Percentiles rank a stretch among this genome's conserved stretches.
These are phyloP conservation scores for Powellomyces hirtus DNA, from an alignment of 192 early-diverging fungal genomes.

Conservation along the genomic window DNA sequence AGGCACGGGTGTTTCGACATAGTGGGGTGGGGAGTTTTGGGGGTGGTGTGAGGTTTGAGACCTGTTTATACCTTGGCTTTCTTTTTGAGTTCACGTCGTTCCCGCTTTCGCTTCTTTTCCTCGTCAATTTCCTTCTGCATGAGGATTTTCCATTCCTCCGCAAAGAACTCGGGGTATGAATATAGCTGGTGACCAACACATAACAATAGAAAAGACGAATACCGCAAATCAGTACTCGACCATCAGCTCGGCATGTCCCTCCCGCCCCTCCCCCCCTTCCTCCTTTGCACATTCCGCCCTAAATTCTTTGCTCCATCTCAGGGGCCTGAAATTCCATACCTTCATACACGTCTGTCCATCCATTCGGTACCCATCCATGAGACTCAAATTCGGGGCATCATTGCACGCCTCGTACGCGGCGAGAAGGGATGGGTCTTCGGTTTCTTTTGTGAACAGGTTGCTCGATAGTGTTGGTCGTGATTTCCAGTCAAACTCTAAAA, in stretches of 20 bases:
- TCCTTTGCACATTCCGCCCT: no score
- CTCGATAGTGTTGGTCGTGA: conserved; percentile 4
- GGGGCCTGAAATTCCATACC: conserved; percentile 4
- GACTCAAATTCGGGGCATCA: conserved; percentile 30
- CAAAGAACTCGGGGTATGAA: conserved; percentile 53
- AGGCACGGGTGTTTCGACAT: no score
- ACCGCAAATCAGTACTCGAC: no score
- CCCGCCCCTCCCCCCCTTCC: no score
- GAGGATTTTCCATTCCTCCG: conserved; percentile 45
- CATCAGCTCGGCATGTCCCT: no score
- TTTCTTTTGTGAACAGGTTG: conserved; percentile 38
- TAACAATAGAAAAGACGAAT: background rate
- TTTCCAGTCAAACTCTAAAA: conserved; percentile 28
- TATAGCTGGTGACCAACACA: conserved; percentile 24
- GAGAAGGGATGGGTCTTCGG: conserved; percentile 20
- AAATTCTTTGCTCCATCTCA: no score
- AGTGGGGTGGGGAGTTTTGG: no score
- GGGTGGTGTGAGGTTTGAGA: background rate
- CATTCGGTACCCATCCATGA: conserved; percentile 40
- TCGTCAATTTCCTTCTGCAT: conserved; percentile 41
- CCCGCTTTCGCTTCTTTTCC: conserved; percentile 13
- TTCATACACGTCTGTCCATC: conserved; percentile 39
- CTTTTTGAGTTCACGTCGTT: conserved; percentile 26
- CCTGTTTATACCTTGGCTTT: conserved; percentile 33
- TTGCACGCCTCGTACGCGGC: conserved; percentile 33